Evolutionary conservation across 768 basidiomycete genomes (phyloP).

Genomic region (Roridomyces roridus): DNA sequence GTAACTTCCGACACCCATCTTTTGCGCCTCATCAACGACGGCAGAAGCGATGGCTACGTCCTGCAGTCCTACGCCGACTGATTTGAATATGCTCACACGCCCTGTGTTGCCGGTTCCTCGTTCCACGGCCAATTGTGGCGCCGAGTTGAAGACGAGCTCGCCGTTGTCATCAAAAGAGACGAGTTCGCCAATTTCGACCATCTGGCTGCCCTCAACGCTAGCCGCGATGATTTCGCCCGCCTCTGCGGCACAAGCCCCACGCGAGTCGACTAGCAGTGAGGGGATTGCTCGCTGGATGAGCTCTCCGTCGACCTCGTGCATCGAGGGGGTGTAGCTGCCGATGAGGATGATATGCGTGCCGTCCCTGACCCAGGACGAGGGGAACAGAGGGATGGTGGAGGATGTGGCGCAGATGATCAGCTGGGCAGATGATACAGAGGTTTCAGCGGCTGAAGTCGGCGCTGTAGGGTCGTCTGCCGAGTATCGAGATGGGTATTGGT

Average conservation of each 20-base stretch:
- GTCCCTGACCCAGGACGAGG: constrained; percentile 62
- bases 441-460: constrained; percentile 26
- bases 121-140: background rate
- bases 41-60: constrained; percentile 83
- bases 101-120: constrained; percentile 32
- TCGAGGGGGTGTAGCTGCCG: constrained; percentile 81
- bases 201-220: constrained; percentile 37
- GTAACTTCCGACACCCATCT: constrained; percentile 54
- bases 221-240: constrained; percentile 84
- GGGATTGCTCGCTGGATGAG: constrained; percentile 59
- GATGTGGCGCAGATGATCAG: constrained; percentile 83
- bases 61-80: constrained; percentile 87
- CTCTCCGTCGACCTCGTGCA: constrained; percentile 74
- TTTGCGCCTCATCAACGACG: constrained; percentile 66
- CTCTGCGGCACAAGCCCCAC: constrained; percentile 71
- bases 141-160: constrained; percentile 11
- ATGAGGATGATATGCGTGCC: constrained; percentile 78
- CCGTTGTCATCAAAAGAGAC: constrained; percentile 34
- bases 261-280: constrained; percentile 74
- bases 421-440: constrained; percentile 47
- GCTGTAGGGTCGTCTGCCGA: constrained; percentile 6
- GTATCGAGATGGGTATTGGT: constrained; percentile 18
- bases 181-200: constrained; percentile 77
- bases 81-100: constrained; percentile 83
- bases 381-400: constrained; percentile 72